Evolutionary conservation across 192 early-diverging fungal genomes (phyloP), one percentile per base, ranked within the genome.

Genomic region (Thamnidium elegans): DNA sequence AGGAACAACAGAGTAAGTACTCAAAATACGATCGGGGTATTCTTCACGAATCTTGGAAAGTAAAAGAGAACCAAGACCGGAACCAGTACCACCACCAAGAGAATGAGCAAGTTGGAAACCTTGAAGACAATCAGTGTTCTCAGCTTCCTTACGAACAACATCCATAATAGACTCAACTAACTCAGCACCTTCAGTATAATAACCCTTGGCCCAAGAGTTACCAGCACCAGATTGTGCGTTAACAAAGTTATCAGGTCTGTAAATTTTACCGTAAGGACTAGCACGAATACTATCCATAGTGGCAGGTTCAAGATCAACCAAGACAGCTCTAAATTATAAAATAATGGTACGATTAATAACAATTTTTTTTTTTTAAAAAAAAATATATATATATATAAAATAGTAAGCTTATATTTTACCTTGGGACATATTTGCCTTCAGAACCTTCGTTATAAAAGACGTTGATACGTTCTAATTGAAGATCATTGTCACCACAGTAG

Each of bases 141-240:
- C 89, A 21, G 82, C 81, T 68, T 90, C 85, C 50, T 85, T 84
- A 53, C 88, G 85, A 10, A 90, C 70, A 14, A 78, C 73, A 61
- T 90, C 87, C 7, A 90, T 67, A 31, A 89, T 74, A 32, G 55
- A 50, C 53, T 90, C 89, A 10, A 90, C 79, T 7, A 90, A 65
- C 68, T 90, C 89, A 4, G 89, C 88, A 34, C 89, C 88, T 74
- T 90, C 89, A 10, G 88, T 89, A 56, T 90, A 90, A 65, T 89
- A 86, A 20, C 89, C 89, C 74, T 91, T 94, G 47, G 94, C 94
- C 92, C 93, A 95, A 77, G 94, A 92, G 81, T 95, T 97, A 58
- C 94, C 94, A n/a, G 94, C 94, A 54, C 94, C 94, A 45, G 76
- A 83, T 53, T 78, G 65, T 4, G 81, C 88, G 66, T 75, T 74